These are phyloP conservation scores for Ustulina deusta DNA, from an alignment of 2,329 filamentous ascomycete species.

Conservation along the genomic window DNA sequence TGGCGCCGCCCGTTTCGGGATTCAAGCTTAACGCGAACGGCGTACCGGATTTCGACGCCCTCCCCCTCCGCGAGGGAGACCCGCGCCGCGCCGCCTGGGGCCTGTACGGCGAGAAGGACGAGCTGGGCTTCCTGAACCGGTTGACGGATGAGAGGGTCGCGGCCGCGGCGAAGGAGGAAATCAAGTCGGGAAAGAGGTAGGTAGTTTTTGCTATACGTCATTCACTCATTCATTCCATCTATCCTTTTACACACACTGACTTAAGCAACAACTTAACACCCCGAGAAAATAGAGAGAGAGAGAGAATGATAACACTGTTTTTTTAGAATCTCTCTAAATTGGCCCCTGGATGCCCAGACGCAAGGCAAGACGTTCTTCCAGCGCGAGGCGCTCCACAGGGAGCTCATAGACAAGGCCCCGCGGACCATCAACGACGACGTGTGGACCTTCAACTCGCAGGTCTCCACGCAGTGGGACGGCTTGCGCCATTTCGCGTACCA, in stretches of 20 bases:
- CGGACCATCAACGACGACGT: conserved; percentile 70
- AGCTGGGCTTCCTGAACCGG: conserved; percentile 71
- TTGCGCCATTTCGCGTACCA: conserved; percentile 64
- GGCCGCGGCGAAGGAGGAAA: conserved; percentile 62
- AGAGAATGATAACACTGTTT: not conserved
- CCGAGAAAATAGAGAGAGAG: not conserved
- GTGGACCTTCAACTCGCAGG: conserved; percentile 69
- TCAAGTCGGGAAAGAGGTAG: conserved; percentile 65
- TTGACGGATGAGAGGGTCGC: conserved; percentile 67
- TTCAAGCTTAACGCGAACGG: conserved; percentile 55
- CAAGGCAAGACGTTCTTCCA: conserved; percentile 64
- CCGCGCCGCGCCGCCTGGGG: conserved; percentile 61
- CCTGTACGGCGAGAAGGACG: conserved; percentile 67
- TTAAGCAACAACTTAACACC: not conserved
- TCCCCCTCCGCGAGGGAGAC: conserved; percentile 60
- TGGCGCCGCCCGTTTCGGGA: conserved; percentile 46
- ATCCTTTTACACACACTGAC: not conserved
- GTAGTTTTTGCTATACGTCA: not conserved
- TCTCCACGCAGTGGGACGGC: conserved; percentile 69
- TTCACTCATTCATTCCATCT: conserved; percentile 18
- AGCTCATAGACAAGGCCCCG: conserved; percentile 64
- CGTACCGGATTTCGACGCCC: conserved; percentile 61
- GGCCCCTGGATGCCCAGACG: conserved; percentile 67
- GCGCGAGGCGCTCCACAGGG: conserved; percentile 66
- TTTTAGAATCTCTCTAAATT: conserved; percentile 68